A percentile compares a stretch with the other conserved stretches of the same genome.
These are phyloP conservation scores for Spencermartinsiella ligniputridi DNA, from an alignment of 1,139 yeast species.

Conservation along the genomic window DNA sequence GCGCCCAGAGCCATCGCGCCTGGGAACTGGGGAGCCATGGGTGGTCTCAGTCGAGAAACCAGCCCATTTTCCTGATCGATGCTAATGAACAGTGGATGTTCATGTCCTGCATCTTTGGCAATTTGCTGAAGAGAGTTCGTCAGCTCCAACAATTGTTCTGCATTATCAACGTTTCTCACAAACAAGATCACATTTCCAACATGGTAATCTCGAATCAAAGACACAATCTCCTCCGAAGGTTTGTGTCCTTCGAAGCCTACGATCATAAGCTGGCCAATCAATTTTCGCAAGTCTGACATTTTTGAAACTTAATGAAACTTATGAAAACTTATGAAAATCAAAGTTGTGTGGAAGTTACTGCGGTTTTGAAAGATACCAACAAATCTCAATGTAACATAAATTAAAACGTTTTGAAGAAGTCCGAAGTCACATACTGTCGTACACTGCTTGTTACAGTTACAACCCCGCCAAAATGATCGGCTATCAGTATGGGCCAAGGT, in stretches of 20 bases:
- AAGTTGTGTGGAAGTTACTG: too few species aligned
- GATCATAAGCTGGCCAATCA: slow-evolving; percentile 39
- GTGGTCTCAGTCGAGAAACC: slow-evolving; percentile 33
- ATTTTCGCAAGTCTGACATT: neutral
- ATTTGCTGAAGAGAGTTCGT: slow-evolving; percentile 49
- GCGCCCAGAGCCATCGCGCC: slow-evolving; percentile 60
- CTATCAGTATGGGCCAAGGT: too few species aligned
- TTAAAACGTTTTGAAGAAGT: too few species aligned
- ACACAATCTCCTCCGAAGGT: slow-evolving; percentile 49
- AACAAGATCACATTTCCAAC: slow-evolving; percentile 50
- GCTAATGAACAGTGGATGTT: slow-evolving; percentile 42
- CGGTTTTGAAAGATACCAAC: too few species aligned
- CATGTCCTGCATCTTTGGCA: slow-evolving; percentile 46
- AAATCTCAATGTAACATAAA: too few species aligned
- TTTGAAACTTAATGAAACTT: too few species aligned
- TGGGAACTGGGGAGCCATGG: slow-evolving; percentile 42
- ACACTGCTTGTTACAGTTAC: too few species aligned
- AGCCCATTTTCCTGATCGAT: slow-evolving; percentile 42
- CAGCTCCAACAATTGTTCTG: slow-evolving; percentile 45
- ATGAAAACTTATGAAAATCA: too few species aligned
- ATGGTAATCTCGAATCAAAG: slow-evolving; percentile 47
- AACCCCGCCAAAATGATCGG: too few species aligned
- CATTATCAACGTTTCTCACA: slow-evolving; percentile 36
- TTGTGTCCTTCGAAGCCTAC: slow-evolving; percentile 57
- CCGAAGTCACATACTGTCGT: too few species aligned